Evolutionary conservation across 768 basidiomycete genomes (phyloP).

Genomic region (Lentinus brumalis): DNA sequence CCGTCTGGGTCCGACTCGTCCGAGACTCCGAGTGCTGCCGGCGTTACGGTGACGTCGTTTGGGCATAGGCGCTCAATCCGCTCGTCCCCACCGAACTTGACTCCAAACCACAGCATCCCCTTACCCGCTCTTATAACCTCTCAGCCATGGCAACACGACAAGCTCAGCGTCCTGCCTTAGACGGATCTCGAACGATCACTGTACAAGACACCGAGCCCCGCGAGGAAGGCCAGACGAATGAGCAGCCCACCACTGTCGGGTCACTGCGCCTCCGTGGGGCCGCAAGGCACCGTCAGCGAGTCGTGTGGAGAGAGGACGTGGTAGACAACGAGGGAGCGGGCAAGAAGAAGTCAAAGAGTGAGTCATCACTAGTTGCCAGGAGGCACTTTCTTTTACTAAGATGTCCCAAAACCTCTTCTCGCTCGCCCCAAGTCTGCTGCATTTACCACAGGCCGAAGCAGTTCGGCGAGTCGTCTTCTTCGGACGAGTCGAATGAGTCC

Average conservation of each 20-base stretch:
- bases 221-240: conserved; percentile 26
- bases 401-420: neutral
- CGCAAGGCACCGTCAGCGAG: conserved; percentile 46
- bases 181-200: conserved; percentile 39
- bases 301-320: conserved; percentile 83
- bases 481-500: conserved; percentile 55
- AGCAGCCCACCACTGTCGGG: conserved; percentile 39
- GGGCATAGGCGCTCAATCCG: neutral
- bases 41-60: conserved; percentile 1
- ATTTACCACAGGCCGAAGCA: conserved; percentile 84
- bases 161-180: conserved; percentile 21
- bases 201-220: conserved; percentile 38
- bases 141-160: conserved; percentile 4
- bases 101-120: no score
- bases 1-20: neutral
- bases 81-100: neutral
- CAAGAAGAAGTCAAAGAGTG: conserved; percentile 93
- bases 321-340: conserved; percentile 91
- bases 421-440: conserved; percentile 67
- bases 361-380: conserved; percentile 32
- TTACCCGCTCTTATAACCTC: no score
- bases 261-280: conserved; percentile 63
- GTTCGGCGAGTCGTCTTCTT: conserved; percentile 84
- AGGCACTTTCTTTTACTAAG: neutral
- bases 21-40: neutral